Evolutionary conservation across 768 basidiomycete genomes (phyloP).

Genomic region (Suillus clintonianus): DNA sequence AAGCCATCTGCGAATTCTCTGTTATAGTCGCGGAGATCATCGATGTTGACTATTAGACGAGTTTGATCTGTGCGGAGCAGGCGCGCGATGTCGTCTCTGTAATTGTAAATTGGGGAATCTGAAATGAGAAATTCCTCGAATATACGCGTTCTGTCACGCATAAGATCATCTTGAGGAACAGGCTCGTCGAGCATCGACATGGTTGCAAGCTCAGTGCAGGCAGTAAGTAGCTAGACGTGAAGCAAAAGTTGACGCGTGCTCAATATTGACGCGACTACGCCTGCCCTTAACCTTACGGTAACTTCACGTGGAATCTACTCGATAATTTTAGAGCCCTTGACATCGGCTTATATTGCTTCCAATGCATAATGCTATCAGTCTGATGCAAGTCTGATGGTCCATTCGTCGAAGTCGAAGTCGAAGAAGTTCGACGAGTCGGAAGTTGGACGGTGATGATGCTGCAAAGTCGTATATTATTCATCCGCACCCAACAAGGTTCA

Average conservation of each 20-base stretch:
- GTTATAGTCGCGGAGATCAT: conserved; percentile 92
- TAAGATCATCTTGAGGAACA: conserved; percentile 66
- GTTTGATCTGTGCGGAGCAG: conserved; percentile 83
- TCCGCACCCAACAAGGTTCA: not conserved
- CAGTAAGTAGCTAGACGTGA: too few species aligned
- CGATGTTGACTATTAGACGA: conserved; percentile 92
- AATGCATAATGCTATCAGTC: too few species aligned
- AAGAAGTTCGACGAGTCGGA: not conserved
- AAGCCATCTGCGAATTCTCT: conserved; percentile 87
- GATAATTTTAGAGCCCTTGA: too few species aligned
- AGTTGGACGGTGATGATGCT: not conserved
- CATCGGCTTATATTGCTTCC: too few species aligned
- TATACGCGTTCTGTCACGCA: conserved; percentile 73
- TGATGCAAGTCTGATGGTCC: too few species aligned
- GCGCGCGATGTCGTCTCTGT: conserved; percentile 79
- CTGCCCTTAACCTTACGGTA: conserved; percentile 33
- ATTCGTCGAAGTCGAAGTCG: too few species aligned
- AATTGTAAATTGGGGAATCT: conserved; percentile 70
- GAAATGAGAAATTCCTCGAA: conserved; percentile 85
- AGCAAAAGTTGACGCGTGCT: conserved; percentile 21
- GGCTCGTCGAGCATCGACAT: conserved; percentile 52
- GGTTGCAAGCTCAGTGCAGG: conserved; percentile 6
- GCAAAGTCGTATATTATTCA: not conserved
- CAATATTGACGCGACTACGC: conserved; percentile 26
- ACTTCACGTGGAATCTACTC: not conserved